phyloP scores from a whole-genome alignment of 805 yeast species.

The Ogataea polymorpha region DNA sequence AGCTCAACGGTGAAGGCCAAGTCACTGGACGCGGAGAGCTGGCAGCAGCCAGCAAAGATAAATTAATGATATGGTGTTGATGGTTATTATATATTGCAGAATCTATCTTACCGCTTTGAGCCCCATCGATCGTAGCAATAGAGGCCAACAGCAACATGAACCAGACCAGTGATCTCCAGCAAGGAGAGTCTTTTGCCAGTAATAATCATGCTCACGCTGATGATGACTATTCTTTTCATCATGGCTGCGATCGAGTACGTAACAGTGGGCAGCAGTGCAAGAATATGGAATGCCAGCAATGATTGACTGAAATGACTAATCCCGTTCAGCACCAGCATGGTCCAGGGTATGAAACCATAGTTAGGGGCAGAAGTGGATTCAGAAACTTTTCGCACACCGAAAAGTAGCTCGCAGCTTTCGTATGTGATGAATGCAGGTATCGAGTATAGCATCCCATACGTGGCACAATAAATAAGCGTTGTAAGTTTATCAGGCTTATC shows the following conservation, averaged over 20 bases:
- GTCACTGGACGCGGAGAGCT: slow-evolving; percentile 35
- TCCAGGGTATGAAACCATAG: slow-evolving; percentile 38
- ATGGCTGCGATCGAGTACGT: slow-evolving; percentile 84
- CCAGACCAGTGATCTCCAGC: slow-evolving; percentile 48
- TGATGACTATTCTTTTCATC: slow-evolving; percentile 84
- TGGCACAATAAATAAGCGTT: slow-evolving; percentile 74
- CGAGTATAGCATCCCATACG: slow-evolving; percentile 67
- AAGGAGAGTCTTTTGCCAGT: slow-evolving; percentile 47
- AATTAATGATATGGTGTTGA: slow-evolving; percentile 46
- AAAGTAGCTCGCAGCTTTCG: slow-evolving; percentile 45
- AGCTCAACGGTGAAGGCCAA: slow-evolving; percentile 34
- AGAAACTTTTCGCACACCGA: slow-evolving; percentile 6
- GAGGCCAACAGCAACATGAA: slow-evolving; percentile 52
- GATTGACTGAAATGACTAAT: slow-evolving; percentile 77
- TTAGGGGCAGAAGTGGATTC: slow-evolving; percentile 22
- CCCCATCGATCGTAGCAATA: slow-evolving; percentile 65
- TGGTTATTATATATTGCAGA: slow-evolving; percentile 1
- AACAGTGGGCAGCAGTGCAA: slow-evolving; percentile 79
- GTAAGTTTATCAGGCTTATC: slow-evolving; percentile 75
- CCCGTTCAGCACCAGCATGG: slow-evolving; percentile 60
- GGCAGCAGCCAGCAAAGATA: slow-evolving; percentile 56
- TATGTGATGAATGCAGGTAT: slow-evolving; percentile 68
- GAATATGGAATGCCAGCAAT: slow-evolving; percentile 72
- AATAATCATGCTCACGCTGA: slow-evolving; percentile 70
- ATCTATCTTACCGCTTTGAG: slow-evolving; percentile 18